Base-by-base conservation (phyloP, 2,329 filamentous ascomycete genomes). In the Gaeumannomyces sp. region DNA sequence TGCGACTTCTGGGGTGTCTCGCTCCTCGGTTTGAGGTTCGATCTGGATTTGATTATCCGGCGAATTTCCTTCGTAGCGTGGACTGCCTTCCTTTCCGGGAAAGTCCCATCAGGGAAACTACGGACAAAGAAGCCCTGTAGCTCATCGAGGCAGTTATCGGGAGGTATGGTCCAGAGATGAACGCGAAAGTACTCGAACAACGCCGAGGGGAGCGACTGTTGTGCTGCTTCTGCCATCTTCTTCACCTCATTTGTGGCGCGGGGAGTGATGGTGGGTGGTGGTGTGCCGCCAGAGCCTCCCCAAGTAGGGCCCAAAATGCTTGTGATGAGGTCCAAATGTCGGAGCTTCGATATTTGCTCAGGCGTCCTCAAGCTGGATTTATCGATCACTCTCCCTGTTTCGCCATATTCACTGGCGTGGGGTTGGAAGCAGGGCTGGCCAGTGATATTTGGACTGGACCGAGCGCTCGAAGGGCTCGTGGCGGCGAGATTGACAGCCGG, bases 1-100 rank as follows among this genome's bases (percentile, higher is more conserved):
- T 70, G 69, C 35, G 71, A 67, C 31, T 35, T 35, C n/a, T 25
- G 29, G 27, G 38, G 60, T 27, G 35, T 62, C 35, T 66, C 61
- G 62, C 70, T 70, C 59, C 66, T 68, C 35, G 45, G 19, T 25
- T 53, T 53, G 45, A 25, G 19, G 45, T 53, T 53, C 19, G 45
- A n/a, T 53, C 45, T 53, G 45, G 45, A 53, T 3, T 25, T 53
- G 45, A 53, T 25, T 53, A 53, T 53, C 45, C 45, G 45, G 57
- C 57, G 29, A 16, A 31, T 19, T 14, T 59, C 57, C 25, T 59
- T 59, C 6, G 27, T 6, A 4, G 57, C 57, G 5, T 31, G 27
- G 4, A 22, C 11, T 59, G 57, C 25, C 57, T 53, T 53, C 22
- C 22, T 22, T 53, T 53, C 45, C 22, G 45, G 45, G n/a, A 53